Percentiles rank a stretch among this genome's conserved stretches.
Evolutionary conservation across 1,284 basidiomycete species (phyloP).

Genomic region (Macrocystidia cucumis): DNA sequence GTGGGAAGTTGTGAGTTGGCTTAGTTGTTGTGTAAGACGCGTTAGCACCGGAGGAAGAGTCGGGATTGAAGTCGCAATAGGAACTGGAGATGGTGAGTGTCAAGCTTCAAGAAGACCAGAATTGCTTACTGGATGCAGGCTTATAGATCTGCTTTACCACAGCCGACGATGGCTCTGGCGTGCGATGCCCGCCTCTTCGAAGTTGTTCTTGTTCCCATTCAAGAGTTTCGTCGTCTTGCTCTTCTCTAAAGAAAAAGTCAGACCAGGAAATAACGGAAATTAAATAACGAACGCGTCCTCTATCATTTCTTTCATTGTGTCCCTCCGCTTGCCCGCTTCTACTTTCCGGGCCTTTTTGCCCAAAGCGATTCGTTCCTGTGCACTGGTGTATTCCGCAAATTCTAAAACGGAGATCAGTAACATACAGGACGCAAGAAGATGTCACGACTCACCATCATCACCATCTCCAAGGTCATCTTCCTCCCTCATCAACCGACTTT

Average conservation of each 20-base stretch:
- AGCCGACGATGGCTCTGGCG: conserved; percentile 21
- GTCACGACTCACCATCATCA: conserved; percentile 69
- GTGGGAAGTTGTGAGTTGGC: conserved; percentile 66
- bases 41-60: conserved; percentile 46
- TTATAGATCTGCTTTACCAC: conserved; percentile 54
- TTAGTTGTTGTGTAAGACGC: conserved; percentile 56
- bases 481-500: conserved; percentile 82
- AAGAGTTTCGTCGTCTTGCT: conserved; percentile 81
- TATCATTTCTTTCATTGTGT: conserved; percentile 82
- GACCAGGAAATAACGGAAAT: conserved; percentile 8
- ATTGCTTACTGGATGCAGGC: conserved; percentile 64
- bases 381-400: conserved; percentile 85
- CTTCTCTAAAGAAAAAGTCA: conserved; percentile 43
- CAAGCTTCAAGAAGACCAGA: neutral
- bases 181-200: conserved; percentile 58
- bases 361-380: conserved; percentile 79
- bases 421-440: neutral
- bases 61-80: conserved; percentile 49
- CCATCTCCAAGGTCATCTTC: conserved; percentile 92
- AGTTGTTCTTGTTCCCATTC: conserved; percentile 92
- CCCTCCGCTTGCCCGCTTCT: conserved; percentile 66
- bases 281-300: conserved; percentile 63
- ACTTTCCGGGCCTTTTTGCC: conserved; percentile 79
- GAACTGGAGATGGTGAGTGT: conserved; percentile 38
- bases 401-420: conserved; percentile 38